Evolutionary conservation across 2,329 filamentous ascomycete species (phyloP).

Genomic region (Fusarium pilosicola): DNA sequence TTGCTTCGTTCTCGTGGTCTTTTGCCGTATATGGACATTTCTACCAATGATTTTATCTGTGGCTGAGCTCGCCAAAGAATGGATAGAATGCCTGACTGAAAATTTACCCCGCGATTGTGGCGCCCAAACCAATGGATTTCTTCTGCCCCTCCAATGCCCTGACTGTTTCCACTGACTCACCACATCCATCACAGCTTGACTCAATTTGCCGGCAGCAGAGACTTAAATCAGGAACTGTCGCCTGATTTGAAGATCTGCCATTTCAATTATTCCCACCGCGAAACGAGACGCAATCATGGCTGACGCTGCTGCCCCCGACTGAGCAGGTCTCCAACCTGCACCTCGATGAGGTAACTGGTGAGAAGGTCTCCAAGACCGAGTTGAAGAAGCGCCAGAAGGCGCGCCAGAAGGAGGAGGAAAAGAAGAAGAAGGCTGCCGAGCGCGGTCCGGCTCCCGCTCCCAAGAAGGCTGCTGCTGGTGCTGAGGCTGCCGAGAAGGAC

Average conservation of each 20-base stretch:
- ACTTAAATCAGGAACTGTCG: constrained; percentile 24
- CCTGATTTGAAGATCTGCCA: constrained; percentile 24
- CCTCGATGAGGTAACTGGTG: constrained; percentile 92
- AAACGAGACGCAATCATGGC: constrained; percentile 44
- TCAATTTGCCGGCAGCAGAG: constrained; percentile 32
- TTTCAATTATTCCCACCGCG: neutral
- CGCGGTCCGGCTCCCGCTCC: constrained; percentile 76
- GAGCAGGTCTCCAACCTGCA: constrained; percentile 76
- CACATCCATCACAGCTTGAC: constrained; percentile 37
- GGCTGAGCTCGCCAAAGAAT: constrained; percentile 31
- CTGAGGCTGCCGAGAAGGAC: constrained; percentile 71
- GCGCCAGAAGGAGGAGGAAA: constrained; percentile 86
- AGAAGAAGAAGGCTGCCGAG: constrained; percentile 83
- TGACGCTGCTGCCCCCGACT: constrained; percentile 51
- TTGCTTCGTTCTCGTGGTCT: neutral
- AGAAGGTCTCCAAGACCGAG: constrained; percentile 84
- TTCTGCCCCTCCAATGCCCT: constrained; percentile 48
- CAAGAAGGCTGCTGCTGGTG: constrained; percentile 52
- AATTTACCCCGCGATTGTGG: constrained; percentile 48
- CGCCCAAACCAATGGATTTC: constrained; percentile 30
- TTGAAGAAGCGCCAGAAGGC: constrained; percentile 97
- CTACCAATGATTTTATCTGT: constrained; percentile 2
- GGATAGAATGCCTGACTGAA: constrained; percentile 25
- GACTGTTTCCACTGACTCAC: constrained; percentile 44
- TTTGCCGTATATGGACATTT: constrained; percentile 4